Evolutionary conservation across 139 green algal genomes (phyloP).

Genomic region (Chlorella sp.): DNA sequence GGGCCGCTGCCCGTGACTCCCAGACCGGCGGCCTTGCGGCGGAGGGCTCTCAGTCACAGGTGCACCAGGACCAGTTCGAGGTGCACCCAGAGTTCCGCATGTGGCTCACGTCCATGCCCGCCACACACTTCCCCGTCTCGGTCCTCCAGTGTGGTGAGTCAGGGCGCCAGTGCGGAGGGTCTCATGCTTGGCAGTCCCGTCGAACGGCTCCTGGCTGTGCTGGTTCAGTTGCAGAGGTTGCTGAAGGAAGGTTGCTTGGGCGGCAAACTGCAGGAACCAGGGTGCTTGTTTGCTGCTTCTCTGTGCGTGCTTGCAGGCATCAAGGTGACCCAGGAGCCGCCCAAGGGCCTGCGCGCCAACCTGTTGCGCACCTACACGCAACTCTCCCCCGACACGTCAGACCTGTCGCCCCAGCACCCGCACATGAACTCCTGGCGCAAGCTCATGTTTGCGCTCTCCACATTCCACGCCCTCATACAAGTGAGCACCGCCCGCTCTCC

Average conservation of each 20-base stretch:
- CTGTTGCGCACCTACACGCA: slow-evolving; percentile 50
- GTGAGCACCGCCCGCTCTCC: too few species aligned
- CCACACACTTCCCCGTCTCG: slow-evolving; percentile 53
- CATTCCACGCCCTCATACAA: slow-evolving; percentile 77
- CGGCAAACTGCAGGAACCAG: too few species aligned
- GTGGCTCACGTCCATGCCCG: slow-evolving; percentile 77
- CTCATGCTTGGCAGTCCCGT: too few species aligned
- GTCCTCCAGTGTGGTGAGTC: slow-evolving; percentile 18
- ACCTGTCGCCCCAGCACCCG: slow-evolving; percentile 13
- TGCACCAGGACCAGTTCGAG: slow-evolving; percentile 12
- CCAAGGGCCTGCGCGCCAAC: slow-evolving; percentile 68
- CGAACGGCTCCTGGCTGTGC: too few species aligned
- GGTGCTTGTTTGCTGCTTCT: too few species aligned
- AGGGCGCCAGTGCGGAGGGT: too few species aligned
- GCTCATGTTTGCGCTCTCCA: slow-evolving; percentile 58
- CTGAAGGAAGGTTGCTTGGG: too few species aligned
- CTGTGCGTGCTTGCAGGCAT: slow-evolving; percentile 43
- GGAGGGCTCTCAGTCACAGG: background rate
- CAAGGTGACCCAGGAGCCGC: slow-evolving; percentile 74
- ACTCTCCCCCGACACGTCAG: slow-evolving; percentile 35
- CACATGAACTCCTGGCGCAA: slow-evolving; percentile 44
- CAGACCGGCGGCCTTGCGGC: background rate
- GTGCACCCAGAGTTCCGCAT: slow-evolving; percentile 74
- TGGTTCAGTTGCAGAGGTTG: too few species aligned
- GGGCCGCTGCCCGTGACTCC: background rate